phyloP scores from a whole-genome alignment of 257 asterid genomes.

The Solanum pinnatisectum region DNA sequence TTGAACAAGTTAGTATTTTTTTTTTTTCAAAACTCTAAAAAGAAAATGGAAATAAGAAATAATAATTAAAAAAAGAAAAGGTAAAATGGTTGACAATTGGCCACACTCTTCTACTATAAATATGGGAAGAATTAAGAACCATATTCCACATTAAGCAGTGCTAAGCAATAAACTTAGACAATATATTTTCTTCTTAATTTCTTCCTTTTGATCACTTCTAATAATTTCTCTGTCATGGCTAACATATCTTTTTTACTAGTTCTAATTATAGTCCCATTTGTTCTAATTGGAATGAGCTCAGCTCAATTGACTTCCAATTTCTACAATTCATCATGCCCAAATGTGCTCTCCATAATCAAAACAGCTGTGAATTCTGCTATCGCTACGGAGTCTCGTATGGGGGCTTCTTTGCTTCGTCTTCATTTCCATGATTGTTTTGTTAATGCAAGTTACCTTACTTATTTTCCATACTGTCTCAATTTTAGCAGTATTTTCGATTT shows the following conservation, averaged over 20 bases:
- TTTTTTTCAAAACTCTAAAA: background rate
- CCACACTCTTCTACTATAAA: background rate
- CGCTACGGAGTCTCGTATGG: background rate
- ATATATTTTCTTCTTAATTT: background rate
- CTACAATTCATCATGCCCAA: background rate
- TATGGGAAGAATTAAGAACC: background rate
- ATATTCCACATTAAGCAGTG: background rate
- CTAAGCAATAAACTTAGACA: background rate
- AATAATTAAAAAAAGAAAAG: no score
- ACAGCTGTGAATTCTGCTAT: background rate
- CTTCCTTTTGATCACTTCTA: background rate
- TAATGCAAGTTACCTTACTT: background rate
- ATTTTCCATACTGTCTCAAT: no score
- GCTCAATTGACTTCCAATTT: background rate
- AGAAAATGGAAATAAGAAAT: background rate
- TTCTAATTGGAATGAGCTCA: background rate
- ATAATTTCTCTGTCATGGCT: background rate
- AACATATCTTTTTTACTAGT: background rate
- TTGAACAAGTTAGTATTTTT: background rate
- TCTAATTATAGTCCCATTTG: background rate
- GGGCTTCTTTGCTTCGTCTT: background rate
- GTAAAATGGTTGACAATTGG: background rate
- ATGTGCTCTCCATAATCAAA: background rate
- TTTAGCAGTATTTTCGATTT: accelerated
- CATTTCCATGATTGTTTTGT: background rate